Evolutionary conservation across 805 yeast species (phyloP).

Genomic region (Kuraishia hungarica): DNA sequence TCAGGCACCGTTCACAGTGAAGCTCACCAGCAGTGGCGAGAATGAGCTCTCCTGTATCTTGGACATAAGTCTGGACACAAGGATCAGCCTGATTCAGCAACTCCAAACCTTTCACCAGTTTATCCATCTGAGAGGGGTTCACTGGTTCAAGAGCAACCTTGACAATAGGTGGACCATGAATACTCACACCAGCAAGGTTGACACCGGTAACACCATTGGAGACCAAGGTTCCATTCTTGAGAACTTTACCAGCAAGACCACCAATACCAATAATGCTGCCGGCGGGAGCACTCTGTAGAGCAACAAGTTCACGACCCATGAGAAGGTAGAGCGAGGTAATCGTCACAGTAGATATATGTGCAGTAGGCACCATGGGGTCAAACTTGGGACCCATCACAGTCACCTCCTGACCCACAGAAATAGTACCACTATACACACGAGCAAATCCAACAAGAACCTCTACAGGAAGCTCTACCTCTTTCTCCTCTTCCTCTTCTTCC

Average conservation of each 20-base stretch:
- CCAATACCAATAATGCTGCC: constrained; percentile 94
- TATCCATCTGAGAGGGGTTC: constrained; percentile 71
- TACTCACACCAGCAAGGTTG: constrained; percentile 69
- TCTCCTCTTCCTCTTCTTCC: constrained; percentile 36
- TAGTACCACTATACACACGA: constrained; percentile 79
- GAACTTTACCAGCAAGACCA: constrained; percentile 73
- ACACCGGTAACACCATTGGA: constrained; percentile 51
- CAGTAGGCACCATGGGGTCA: constrained; percentile 53
- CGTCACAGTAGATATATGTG: constrained; percentile 46
- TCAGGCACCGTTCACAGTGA: constrained; percentile 89
- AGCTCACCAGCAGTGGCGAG: constrained; percentile 94
- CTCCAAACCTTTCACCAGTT: constrained; percentile 69
- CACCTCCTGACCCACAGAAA: constrained; percentile 66
- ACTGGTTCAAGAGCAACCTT: constrained; percentile 94
- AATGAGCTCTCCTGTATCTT: constrained; percentile 89
- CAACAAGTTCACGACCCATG: constrained; percentile 87
- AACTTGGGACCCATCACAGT: constrained; percentile 82
- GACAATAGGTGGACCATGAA: constrained; percentile 83
- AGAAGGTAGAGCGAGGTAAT: constrained; percentile 67
- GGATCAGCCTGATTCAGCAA: constrained; percentile 87
- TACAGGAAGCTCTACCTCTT: constrained; percentile 28
- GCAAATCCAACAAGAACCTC: constrained; percentile 85
- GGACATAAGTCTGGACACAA: constrained; percentile 78
- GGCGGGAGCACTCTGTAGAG: constrained; percentile 77
- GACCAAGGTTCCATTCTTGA: constrained; percentile 82